Evolutionary conservation across 768 basidiomycete genomes (phyloP), one percentile per base, ranked within the genome.

Genomic region (Macrolepiota dolichaula): DNA sequence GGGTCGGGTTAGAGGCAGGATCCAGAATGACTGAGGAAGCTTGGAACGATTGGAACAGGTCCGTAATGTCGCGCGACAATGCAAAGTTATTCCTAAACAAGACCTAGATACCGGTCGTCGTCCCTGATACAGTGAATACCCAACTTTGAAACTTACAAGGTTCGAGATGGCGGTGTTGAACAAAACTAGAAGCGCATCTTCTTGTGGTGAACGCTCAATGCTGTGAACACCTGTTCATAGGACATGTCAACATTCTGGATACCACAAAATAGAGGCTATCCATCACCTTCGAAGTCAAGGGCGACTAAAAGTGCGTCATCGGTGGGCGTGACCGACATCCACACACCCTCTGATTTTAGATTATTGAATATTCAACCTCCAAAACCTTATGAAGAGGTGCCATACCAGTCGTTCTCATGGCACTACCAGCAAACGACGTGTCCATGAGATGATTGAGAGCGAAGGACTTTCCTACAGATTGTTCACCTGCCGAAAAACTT

Each of bases 81-180:
- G 85, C 84, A 59, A 87, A 87, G 55, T 87, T 87, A 60, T 87
- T 87, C 2, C 86, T 79, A 73, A 86, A 86, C 1, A 86, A 69
- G 1, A 87, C 83, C 86, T 86, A 42, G 60, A n/a, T 40, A 40
- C 24, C 40, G 17, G 13, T 15, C 15, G 40, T 42, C 1, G 17
- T 17, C 17, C 17, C 40, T 42, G 40, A n/a, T n/a, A 42, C n/a
- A 17, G 5, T n/a, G 40, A 13, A 42, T 12, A n/a, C 40, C 12
- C 2, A 3, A 5, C n/a, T 6, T 27, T 13, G 35, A 37, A 35
- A 25, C 46, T 2, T 59, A 85, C 85, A 62, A 87, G 67, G 64
- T 87, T 87, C 1, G 86, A 88, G 10, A 87, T 77, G 0, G 86
- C 86, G 0, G 85, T 81, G 64, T 86, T 87, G 69, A 87, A 87